These are phyloP conservation scores for Platanus orientalis DNA, from an alignment of 164 flowering plant species.

Conservation along the genomic window DNA sequence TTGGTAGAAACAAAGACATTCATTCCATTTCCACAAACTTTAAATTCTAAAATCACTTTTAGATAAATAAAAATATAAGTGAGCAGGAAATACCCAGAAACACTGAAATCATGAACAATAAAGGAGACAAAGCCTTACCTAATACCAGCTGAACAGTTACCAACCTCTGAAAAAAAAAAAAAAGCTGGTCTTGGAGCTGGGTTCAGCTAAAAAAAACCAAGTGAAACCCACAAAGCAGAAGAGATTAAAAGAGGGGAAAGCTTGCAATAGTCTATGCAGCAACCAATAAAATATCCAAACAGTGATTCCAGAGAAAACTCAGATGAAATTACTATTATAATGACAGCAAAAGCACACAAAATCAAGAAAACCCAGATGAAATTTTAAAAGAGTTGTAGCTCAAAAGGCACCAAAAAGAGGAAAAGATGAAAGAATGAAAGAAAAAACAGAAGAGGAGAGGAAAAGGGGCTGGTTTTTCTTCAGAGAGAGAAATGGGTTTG, in stretches of 20 bases:
- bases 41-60: too few species aligned
- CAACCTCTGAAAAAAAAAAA: too few species aligned
- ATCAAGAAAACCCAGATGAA: background rate
- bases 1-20: too few species aligned
- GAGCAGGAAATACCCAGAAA: background rate
- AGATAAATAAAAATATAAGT: background rate
- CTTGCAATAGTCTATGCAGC: too few species aligned
- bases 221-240: background rate
- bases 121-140: too few species aligned
- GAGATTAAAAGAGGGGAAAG: background rate
- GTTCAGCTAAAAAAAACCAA: too few species aligned
- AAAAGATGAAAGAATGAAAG: background rate
- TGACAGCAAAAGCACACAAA: background rate
- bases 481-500: conserved; percentile 6
- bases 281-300: background rate
- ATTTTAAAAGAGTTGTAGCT: background rate
- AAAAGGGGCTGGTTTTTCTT: background rate
- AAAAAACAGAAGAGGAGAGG: background rate
- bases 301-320: conserved; percentile 6
- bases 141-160: too few species aligned
- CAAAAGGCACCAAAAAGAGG: background rate
- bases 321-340: background rate
- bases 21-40: too few species aligned
- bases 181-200: too few species aligned
- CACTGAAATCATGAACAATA: too few species aligned